Percentiles rank a stretch among this genome's conserved stretches.
Conservation (phyloP, 768 basidiomycete species). For the Panaeolus cyanescens region DNA sequence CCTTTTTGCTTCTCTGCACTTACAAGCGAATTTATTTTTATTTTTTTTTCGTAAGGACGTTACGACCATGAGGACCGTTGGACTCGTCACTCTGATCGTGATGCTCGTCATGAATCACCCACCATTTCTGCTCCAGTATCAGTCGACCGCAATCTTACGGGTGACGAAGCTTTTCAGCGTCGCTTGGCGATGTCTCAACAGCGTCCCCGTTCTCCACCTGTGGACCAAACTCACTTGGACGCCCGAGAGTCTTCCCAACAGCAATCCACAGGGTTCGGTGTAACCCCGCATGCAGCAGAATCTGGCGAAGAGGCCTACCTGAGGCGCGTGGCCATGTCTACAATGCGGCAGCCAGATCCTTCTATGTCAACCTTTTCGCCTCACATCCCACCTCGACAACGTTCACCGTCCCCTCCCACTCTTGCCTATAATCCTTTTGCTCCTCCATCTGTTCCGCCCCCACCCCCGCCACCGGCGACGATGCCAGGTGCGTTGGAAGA, state of each 20-base stretch:
- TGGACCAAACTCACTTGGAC: slow-evolving; percentile 15
- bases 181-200: slow-evolving; percentile 68
- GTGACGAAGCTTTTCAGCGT: slow-evolving; percentile 81
- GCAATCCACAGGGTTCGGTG: slow-evolving; percentile 9
- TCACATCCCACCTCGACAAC: slow-evolving; percentile 23
- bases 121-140: slow-evolving; percentile 36
- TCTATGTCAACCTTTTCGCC: slow-evolving; percentile 16
- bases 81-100: slow-evolving; percentile 45
- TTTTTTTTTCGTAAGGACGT: slow-evolving; percentile 36
- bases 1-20: background rate
- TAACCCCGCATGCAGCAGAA: slow-evolving; percentile 28
- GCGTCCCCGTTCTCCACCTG: slow-evolving; percentile 22
- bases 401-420: slow-evolving; percentile 48
- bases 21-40: slow-evolving; percentile 7
- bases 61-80: slow-evolving; percentile 54
- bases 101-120: slow-evolving; percentile 11
- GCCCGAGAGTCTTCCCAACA: slow-evolving; percentile 15
- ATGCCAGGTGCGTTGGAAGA: slow-evolving; percentile 55
- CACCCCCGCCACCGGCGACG: slow-evolving; percentile 45
- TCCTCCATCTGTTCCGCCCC: slow-evolving; percentile 60
- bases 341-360: slow-evolving; percentile 30
- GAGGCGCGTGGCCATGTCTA: slow-evolving; percentile 60
- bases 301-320: slow-evolving; percentile 74
- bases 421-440: slow-evolving; percentile 74
- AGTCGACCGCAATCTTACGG: slow-evolving; percentile 52